phyloP scores from a whole-genome alignment of 2,329 filamentous ascomycete species.

The Colletotrichum chlorophyti region DNA sequence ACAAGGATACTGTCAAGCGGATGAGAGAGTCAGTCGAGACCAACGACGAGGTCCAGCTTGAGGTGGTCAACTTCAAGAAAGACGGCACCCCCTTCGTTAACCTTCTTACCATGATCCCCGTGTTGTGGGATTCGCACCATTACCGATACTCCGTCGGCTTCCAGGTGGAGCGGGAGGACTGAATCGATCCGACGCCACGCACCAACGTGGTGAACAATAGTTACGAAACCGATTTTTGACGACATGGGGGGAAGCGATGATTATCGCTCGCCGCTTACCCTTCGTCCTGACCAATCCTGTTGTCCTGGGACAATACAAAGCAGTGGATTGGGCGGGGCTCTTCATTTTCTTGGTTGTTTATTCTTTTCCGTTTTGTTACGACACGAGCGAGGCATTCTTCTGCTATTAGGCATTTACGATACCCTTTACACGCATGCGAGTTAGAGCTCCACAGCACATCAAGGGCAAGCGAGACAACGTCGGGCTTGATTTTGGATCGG shows the following conservation, averaged over 20 bases:
- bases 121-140: constrained; percentile 69
- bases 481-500: too few relatives aligned
- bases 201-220: too few relatives aligned
- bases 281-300: too few relatives aligned
- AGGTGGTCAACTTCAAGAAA: constrained; percentile 81
- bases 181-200: too few relatives aligned
- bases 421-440: constrained; percentile 24
- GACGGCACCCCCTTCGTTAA: constrained; percentile 83
- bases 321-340: too few relatives aligned
- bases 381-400: constrained; percentile 24
- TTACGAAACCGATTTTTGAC: too few relatives aligned
- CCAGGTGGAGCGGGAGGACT: constrained; percentile 68
- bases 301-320: too few relatives aligned
- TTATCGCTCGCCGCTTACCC: too few relatives aligned
- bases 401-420: constrained; percentile 33
- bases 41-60: constrained; percentile 53
- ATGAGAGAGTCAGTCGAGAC: constrained; percentile 54
- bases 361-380: too few relatives aligned
- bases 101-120: constrained; percentile 83
- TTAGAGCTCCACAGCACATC: constrained; percentile 1
- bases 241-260: too few relatives aligned
- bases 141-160: constrained; percentile 83
- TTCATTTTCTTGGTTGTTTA: too few relatives aligned
- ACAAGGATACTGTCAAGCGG: constrained; percentile 67
- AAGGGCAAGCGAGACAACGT: too few relatives aligned